phyloP scores from a whole-genome alignment of 208 protist genomes.

The Willaertia magna region DNA sequence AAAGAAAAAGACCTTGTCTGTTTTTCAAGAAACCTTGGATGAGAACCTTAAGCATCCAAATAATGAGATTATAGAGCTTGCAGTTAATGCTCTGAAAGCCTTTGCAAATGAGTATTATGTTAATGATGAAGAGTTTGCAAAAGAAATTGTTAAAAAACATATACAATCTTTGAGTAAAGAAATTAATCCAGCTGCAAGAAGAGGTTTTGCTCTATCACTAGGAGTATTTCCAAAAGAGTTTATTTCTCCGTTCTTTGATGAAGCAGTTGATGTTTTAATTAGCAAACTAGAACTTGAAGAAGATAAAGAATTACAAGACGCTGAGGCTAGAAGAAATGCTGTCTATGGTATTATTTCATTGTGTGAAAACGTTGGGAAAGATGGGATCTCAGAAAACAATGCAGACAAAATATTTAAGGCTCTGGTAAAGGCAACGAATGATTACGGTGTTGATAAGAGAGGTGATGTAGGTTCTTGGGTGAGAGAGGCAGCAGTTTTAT shows the following conservation, averaged over 20 bases:
- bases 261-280: constrained; percentile 10
- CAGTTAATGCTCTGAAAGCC: constrained; percentile 10
- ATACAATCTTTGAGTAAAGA: neutral
- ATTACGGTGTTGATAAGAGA: constrained; percentile 83
- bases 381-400: constrained; percentile 17
- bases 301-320: constrained; percentile 45
- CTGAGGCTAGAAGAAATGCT: constrained; percentile 71
- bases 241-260: neutral
- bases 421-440: constrained; percentile 51
- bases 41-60: constrained; percentile 66
- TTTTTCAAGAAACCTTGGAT: constrained; percentile 61
- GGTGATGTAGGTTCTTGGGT: constrained; percentile 94
- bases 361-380: constrained; percentile 16
- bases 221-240: constrained; percentile 42
- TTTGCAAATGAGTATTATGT: constrained; percentile 21
- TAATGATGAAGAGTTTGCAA: neutral
- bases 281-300: constrained; percentile 36
- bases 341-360: constrained; percentile 39
- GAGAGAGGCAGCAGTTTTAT: constrained; percentile 62
- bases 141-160: neutral
- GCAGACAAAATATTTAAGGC: constrained; percentile 33
- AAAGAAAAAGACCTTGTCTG: constrained; percentile 45
- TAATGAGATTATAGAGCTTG: constrained; percentile 25
- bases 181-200: constrained; percentile 17
- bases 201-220: constrained; percentile 61